Base-by-base conservation (phyloP, 441 rosid genomes). In the Bocquillonia castaneifolia region DNA sequence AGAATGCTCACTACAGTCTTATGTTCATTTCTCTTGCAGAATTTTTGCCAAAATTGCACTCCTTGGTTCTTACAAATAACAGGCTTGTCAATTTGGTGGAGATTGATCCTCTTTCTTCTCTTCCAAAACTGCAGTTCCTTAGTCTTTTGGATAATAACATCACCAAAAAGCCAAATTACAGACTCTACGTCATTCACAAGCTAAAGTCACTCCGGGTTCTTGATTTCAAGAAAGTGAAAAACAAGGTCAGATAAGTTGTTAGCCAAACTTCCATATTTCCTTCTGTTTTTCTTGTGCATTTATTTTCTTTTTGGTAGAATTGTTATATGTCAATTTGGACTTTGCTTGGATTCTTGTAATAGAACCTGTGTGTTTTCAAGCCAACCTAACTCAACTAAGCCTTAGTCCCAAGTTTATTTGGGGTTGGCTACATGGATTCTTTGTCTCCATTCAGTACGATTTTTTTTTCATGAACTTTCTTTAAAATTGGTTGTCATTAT, bases 21-120 rank as follows among this genome's bases (percentile, higher is more conserved):
- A 6, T 48, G 18, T 61, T 71, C 42, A 20, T 70, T 69, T 67
- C 6, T 67, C 71, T 53, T 72, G 78, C 85, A 94, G 99, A 92
- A 77, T 90, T 82, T 80, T 78, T 92, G 79, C 98, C 94, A 9
- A 94, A 90, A 77, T 77, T 94, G 68, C 99, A 92, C 80, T 68
- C 97, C 1, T 82, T 94, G 76, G 81, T 94, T 73, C 90, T 94
- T 54, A 90, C 97, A 56, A 94, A 94, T 75, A 94, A 94, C 76
- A 85, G 98, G 84, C 91, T 94, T 67, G 97, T 94, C 80, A 94
- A 94, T 85, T 83, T 94, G 83, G 93, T 79, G 63, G 99, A 94
- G 82, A 92, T 94, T 63, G 99, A 94, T 77, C 98, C 99, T 70
- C 89, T 94, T 57, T 74, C 89, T 42, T 90, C 99, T 55, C 83